A percentile compares a stretch with the other conserved stretches of the same genome.
Evolutionary conservation across 116 monocot species (phyloP).

Genomic region (Thalassia testudinum): DNA sequence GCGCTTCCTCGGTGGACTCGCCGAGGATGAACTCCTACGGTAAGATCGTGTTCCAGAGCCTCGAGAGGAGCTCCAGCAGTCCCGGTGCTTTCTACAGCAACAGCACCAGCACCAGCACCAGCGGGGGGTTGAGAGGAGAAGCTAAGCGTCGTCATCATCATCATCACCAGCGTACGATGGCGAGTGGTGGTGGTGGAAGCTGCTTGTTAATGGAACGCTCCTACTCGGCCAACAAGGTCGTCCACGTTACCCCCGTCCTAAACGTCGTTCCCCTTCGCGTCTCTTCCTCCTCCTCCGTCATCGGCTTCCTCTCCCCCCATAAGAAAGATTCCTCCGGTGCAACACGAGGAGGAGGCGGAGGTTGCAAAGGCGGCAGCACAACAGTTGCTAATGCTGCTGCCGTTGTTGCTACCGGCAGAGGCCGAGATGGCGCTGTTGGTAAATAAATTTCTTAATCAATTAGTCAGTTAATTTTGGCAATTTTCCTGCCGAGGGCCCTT

Average conservation of each 20-base stretch:
- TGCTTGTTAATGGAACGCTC: slow-evolving; percentile 69
- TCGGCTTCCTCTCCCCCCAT: slow-evolving; percentile 19
- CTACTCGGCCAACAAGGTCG: slow-evolving; percentile 43
- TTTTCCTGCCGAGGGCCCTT: no score
- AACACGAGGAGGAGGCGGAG: no score
- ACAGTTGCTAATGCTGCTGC: no score
- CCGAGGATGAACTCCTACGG: slow-evolving; percentile 67
- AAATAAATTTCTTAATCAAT: no score
- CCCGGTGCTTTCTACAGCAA: slow-evolving; percentile 44
- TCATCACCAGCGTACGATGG: no score
- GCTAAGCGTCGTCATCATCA: no score
- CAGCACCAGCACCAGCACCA: no score
- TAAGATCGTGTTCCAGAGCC: slow-evolving; percentile 43
- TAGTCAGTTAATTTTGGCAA: no score
- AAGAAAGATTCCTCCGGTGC: slow-evolving; percentile 3
- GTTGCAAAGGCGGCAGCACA: no score
- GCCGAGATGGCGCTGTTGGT: no score
- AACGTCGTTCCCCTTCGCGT: slow-evolving; percentile 43
- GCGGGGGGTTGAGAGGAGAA: slow-evolving; percentile 16
- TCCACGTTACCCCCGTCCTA: slow-evolving; percentile 56
- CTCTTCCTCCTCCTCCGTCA: slow-evolving; percentile 18
- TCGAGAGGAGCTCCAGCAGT: slow-evolving; percentile 69
- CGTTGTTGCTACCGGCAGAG: no score
- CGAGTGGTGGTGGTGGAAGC: no score
- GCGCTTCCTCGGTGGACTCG: slow-evolving; percentile 23